Conservation (phyloP, 2,329 filamentous ascomycete genomes). For the Gyromitra esculenta region DNA sequence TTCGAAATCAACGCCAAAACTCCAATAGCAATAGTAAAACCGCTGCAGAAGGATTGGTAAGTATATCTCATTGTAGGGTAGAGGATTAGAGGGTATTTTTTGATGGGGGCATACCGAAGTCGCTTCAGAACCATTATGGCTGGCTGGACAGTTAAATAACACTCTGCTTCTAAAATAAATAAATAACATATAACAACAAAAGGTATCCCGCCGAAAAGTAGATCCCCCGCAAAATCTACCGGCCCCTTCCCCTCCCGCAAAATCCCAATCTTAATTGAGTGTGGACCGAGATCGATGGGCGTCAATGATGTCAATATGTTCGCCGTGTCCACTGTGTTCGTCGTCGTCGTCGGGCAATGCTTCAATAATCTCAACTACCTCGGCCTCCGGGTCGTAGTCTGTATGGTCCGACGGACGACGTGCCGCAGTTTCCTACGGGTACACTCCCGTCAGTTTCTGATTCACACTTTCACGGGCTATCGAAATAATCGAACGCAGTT, state of each 20-base stretch:
- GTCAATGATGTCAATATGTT: conserved; percentile 50
- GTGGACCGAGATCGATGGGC: conserved; percentile 27
- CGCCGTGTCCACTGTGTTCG: conserved; percentile 25
- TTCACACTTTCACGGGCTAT: conserved; percentile 2
- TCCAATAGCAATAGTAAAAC: conserved; percentile 57
- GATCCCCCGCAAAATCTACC: conserved; percentile 10
- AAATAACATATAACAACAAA: conserved; percentile 15
- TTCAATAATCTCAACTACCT: conserved; percentile 51
- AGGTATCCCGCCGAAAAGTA: conserved; percentile 16
- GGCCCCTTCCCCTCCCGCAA: conserved; percentile 8
- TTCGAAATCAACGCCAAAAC: conserved; percentile 58
- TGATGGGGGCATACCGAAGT: conserved; percentile 32
- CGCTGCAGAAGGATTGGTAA: conserved; percentile 47
- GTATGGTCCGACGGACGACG: conserved; percentile 47
- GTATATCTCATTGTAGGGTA: conserved; percentile 15
- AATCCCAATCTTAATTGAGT: conserved; percentile 28
- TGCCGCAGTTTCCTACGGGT: conserved; percentile 47
- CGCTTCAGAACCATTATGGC: conserved; percentile 33
- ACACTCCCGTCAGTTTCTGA: conserved; percentile 39
- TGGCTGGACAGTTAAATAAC: conserved; percentile 1
- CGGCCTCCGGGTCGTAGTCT: conserved; percentile 41
- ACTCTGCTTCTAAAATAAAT: conserved; percentile 15
- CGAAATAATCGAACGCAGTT: conserved; percentile 2
- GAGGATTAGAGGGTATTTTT: conserved; percentile 3
- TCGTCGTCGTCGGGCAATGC: conserved; percentile 32